These are phyloP conservation scores for Polychaeton citri DNA, from an alignment of 2,329 filamentous ascomycete genomes.

Conservation along the genomic window DNA sequence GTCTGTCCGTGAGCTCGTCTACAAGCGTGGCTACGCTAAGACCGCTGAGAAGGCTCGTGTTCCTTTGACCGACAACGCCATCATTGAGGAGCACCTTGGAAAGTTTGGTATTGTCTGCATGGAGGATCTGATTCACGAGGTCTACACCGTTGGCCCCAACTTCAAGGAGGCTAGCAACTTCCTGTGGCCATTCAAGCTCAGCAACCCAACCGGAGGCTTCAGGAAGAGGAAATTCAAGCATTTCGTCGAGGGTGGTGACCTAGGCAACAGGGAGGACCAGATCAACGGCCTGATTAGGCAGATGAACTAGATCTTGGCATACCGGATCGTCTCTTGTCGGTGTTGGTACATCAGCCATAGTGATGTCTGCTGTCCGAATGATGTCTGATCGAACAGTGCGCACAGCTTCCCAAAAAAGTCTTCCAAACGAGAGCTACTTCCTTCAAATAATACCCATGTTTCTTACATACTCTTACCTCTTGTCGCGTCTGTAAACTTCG, in stretches of 20 bases:
- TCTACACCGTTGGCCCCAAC: slow-evolving; percentile 96
- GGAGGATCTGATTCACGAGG: slow-evolving; percentile 99
- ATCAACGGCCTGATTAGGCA: slow-evolving; percentile 93
- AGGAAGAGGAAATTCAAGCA: slow-evolving; percentile 95
- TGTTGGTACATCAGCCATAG: neutral
- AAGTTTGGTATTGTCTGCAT: slow-evolving; percentile 99
- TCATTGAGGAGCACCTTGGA: slow-evolving; percentile 93
- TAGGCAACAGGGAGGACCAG: slow-evolving; percentile 96
- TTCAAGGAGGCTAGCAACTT: slow-evolving; percentile 98
- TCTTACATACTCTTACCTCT: neutral
- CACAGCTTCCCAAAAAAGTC: neutral
- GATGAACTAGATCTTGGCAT: slow-evolving; percentile 72
- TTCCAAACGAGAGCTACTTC: neutral
- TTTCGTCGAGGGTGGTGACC: slow-evolving; percentile 96
- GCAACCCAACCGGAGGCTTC: slow-evolving; percentile 96
- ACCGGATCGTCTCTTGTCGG: neutral
- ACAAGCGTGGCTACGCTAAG: slow-evolving; percentile 99
- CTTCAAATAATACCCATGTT: neutral
- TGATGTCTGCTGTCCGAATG: neutral
- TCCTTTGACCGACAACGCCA: slow-evolving; percentile 90
- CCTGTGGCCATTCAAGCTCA: slow-evolving; percentile 99
- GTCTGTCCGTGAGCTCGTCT: slow-evolving; percentile 96
- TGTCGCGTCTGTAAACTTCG: too few relatives aligned
- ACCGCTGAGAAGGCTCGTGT: slow-evolving; percentile 87
- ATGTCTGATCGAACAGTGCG: neutral